phyloP scores from a whole-genome alignment of 75 land plant species.

The Selaginella tamariscina region DNA sequence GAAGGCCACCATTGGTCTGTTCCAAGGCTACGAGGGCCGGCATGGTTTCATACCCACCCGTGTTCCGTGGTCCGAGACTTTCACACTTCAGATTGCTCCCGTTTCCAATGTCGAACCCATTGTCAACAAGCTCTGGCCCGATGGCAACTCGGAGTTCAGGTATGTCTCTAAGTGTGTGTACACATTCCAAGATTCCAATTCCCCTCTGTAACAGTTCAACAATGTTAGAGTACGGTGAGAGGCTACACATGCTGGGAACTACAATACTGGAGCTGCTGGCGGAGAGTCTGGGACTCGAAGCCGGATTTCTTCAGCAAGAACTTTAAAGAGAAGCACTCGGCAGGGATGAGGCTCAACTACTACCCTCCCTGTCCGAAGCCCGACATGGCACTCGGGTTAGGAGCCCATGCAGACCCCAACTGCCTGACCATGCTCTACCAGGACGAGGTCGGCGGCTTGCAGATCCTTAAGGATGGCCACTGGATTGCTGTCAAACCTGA shows the following conservation, averaged over 20 bases:
- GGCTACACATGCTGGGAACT: background rate
- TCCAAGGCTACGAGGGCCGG: conserved; percentile 5
- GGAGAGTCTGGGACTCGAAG: background rate
- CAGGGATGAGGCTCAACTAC: conserved; percentile 2
- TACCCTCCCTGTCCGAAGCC: conserved; percentile 6
- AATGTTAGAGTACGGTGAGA: background rate
- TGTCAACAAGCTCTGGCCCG: conserved; percentile 6
- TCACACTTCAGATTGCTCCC: conserved; percentile 2
- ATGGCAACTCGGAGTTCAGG: conserved; percentile 1
- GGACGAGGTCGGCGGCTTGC: conserved; percentile 16
- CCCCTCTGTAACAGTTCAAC: background rate
- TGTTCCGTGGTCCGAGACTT: conserved; percentile 11
- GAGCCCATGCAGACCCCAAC: conserved; percentile 10
- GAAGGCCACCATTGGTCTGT: background rate
- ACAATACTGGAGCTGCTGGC: conserved; percentile 5
- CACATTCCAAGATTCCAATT: no score
- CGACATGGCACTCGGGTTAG: background rate
- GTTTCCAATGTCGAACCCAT: conserved; percentile 5
- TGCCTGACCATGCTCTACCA: conserved; percentile 11
- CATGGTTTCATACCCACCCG: conserved; percentile 2
- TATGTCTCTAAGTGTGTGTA: no score
- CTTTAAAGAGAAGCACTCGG: background rate
- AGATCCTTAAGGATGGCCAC: conserved; percentile 7
- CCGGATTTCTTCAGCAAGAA: conserved; percentile 7
- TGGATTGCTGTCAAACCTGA: conserved; percentile 13